These are phyloP conservation scores for Cercospora canescens DNA, from an alignment of 2,329 filamentous ascomycete species.

Conservation along the genomic window DNA sequence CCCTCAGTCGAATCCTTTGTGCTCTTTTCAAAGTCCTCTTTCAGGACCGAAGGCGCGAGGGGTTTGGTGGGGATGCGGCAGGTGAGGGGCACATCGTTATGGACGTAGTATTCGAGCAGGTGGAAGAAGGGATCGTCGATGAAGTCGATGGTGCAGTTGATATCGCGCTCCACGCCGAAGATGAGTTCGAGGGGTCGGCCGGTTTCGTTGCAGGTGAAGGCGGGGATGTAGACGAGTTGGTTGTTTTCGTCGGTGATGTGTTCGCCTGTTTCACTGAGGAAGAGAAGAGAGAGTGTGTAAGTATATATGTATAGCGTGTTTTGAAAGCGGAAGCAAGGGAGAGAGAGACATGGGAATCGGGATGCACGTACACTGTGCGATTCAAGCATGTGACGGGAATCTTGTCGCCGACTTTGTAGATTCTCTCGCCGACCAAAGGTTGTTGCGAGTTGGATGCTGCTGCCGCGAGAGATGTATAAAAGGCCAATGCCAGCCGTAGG, in stretches of 20 bases:
- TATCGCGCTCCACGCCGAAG: slow-evolving; percentile 78
- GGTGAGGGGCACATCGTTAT: slow-evolving; percentile 88
- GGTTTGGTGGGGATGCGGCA: slow-evolving; percentile 87
- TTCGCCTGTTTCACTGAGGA: slow-evolving; percentile 73
- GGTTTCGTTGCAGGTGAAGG: slow-evolving; percentile 89
- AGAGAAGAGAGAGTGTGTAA: neutral
- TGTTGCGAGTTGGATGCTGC: slow-evolving; percentile 45
- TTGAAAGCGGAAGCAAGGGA: slow-evolving; percentile 4
- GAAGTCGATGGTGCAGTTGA: slow-evolving; percentile 80
- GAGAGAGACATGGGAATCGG: neutral
- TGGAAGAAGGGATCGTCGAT: slow-evolving; percentile 81
- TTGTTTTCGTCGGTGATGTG: slow-evolving; percentile 79
- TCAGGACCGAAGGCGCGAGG: slow-evolving; percentile 42
- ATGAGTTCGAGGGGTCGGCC: slow-evolving; percentile 75
- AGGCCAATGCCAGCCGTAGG: slow-evolving; percentile 32
- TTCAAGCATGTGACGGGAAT: slow-evolving; percentile 56
- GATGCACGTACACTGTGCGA: slow-evolving; percentile 47
- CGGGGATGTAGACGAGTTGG: slow-evolving; percentile 88
- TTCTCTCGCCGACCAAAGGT: slow-evolving; percentile 39
- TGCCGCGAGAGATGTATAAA: slow-evolving; percentile 38
- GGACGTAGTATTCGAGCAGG: slow-evolving; percentile 94
- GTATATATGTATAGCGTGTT: neutral
- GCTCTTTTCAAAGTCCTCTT: slow-evolving; percentile 35
- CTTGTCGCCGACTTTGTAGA: slow-evolving; percentile 50
- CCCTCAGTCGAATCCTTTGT: slow-evolving; percentile 39